phyloP scores from a whole-genome alignment of 371 early-diverging fungal species.

The Dentiscutata heterogama region DNA sequence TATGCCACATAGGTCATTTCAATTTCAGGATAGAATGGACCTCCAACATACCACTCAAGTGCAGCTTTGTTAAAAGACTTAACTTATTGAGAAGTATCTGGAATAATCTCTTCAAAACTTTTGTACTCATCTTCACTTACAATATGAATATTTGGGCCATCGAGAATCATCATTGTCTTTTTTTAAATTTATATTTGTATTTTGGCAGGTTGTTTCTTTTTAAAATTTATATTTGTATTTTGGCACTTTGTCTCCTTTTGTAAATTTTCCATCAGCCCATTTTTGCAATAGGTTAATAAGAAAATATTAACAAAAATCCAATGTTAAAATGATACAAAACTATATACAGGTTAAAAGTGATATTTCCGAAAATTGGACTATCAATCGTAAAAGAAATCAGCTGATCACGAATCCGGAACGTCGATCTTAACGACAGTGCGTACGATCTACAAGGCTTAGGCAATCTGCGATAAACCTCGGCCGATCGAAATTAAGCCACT shows the following conservation, averaged over 20 bases:
- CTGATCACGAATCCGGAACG: no score
- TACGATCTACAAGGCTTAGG: no score
- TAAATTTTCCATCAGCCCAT: slow-evolving; percentile 22
- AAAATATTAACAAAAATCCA: no score
- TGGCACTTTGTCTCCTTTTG: no score
- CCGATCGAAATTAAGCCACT: no score
- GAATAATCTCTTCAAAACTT: slow-evolving; percentile 23
- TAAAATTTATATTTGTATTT: no score
- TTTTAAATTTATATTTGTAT: slow-evolving; percentile 19
- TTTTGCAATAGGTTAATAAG: not conserved
- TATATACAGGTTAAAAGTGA: no score
- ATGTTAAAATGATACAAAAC: no score
- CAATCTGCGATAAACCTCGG: no score
- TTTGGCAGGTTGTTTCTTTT: not conserved
- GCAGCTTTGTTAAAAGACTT: slow-evolving; percentile 28
- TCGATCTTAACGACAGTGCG: no score
- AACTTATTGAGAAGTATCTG: slow-evolving; percentile 7
- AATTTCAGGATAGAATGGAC: slow-evolving; percentile 43
- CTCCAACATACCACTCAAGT: slow-evolving; percentile 43
- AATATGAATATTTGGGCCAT: no score
- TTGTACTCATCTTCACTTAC: not conserved
- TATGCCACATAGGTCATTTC: slow-evolving; percentile 42
- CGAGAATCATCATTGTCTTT: no score
- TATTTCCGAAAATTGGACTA: not conserved
- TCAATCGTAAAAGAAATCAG: not conserved